Evolutionary conservation across 192 early-diverging fungal genomes (phyloP), one percentile per base, ranked within the genome.

Genomic region (Backusella tarrabulga): DNA sequence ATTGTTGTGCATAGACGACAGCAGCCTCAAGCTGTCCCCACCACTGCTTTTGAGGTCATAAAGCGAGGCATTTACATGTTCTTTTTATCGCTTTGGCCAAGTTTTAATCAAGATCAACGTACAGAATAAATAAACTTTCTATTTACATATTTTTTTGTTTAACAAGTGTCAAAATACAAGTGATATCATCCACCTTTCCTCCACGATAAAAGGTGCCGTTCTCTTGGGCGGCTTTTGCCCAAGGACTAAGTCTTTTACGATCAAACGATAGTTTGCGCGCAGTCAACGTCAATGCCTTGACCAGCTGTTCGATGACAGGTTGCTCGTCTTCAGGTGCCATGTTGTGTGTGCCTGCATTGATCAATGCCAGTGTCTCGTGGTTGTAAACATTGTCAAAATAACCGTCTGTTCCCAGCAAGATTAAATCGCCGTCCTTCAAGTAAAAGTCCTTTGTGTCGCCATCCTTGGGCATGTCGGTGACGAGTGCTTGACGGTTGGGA

Each of bases 131-230:
- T 38, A 17, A 36, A 36, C 19, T 36, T 19, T 36, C 14, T 68
- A 8, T 68, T 35, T 67, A 67, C 12, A 29, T 17, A 15, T 29
- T 67, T 35, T 70, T 72, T 72, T 44, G 21, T 72, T 34, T 34
- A 34, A 89, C 88, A 23, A 88, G 69, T 0, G 89, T 87, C 23
- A 88, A 85, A 67, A 90, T 83, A 36, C 85, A 87, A 8, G 87
- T 88, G 34, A 90, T 90, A 60, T 90, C 89, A 34, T 90, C 89
- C 19, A 87, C 75, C 83, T 90, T 90, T 32, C 88, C 87, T n/a
- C 86, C 85, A 34, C 52, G 36, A 68, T 85, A 80, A 41, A 73
- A 77, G 36, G 83, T 87, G 32, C 87, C 78, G 38, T 86, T 83
- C 34, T 82, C 83, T 34, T 85, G 79, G 12, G 89, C 87, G 52